Conservation (phyloP, 257 asterid species). For the Nicotiana tomentosiformis region DNA sequence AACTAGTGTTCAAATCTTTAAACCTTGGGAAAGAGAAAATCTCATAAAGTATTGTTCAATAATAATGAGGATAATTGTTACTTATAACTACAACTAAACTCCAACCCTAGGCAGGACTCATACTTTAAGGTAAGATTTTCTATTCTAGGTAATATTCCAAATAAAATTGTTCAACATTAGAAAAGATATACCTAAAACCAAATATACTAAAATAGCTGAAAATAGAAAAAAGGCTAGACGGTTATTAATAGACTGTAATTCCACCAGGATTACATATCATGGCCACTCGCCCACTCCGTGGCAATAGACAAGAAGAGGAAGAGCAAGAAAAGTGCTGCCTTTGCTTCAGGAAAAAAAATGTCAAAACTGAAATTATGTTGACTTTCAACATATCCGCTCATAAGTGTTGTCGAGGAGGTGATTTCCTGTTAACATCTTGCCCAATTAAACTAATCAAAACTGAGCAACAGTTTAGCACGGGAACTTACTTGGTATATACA, state of each 20-base stretch:
- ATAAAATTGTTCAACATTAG: not conserved
- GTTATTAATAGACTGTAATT: not conserved
- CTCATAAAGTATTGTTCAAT: not conserved
- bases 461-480: conserved; percentile 16
- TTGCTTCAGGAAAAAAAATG: not conserved
- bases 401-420: not conserved
- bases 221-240: not conserved
- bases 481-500: conserved; percentile 79
- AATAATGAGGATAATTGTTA: not conserved
- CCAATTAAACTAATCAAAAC: not conserved
- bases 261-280: not conserved
- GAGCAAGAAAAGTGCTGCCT: not conserved
- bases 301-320: not conserved
- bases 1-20: not conserved
- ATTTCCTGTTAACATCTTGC: not conserved
- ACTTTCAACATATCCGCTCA: not conserved
- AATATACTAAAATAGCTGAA: not conserved
- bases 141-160: not conserved
- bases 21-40: not conserved
- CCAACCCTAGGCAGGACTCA: not conserved
- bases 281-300: not conserved
- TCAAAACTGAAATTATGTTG: not conserved
- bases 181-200: not conserved
- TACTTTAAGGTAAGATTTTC: not conserved
- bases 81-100: not conserved